Evolutionary conservation across 331 rosid genomes (phyloP), one percentile per base, ranked within the genome.

Genomic region (Rhamnella rubrinervis): DNA sequence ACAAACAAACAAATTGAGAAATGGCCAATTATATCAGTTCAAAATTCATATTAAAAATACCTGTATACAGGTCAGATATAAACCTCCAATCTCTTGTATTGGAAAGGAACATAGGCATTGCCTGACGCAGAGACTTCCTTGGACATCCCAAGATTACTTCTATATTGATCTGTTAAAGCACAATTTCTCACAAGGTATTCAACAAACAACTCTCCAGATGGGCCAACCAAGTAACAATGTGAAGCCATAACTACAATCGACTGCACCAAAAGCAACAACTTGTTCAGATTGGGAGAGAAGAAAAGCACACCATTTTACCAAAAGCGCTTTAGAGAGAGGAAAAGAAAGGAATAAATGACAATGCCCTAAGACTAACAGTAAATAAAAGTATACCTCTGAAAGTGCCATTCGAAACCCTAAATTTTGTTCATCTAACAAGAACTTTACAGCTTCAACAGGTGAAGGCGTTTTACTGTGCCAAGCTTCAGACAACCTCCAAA

Each of bases 241-340:
- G 96, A 93, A 65, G 98, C 98, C 98, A 93, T 93, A 56, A 93
- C 95, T 66, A 93, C 96, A 76, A 90, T 93, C 78, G 90, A 88
- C 98, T 93, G 66, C 74, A 82, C 61, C 71, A 81, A 44, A 71
- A 68, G 65, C 28, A 72, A 21, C 65, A 62, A 41, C 59, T 56
- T 57, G 11, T 44, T 67, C 9, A 67, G 44, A 38, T 65, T 50
- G 41, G 67, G 39, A 53, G 40, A 62, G 17, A 66, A 71, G 66
- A 64, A 39, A 65, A 63, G 77, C 62, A 7, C 5, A 71, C 72
- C 61, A 40, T 51, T 50, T 58, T 37, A 79, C 77, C 51, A 70
- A 25, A n/a, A 8, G 64, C 37, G 12, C 26, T 6, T 31, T 23
- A 55, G 37, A 70, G 23, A 67, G 23, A 44, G 52, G 19, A 44